Conservation (phyloP, 2,329 filamentous ascomycete species). For the Clonostachys rosea region DNA sequence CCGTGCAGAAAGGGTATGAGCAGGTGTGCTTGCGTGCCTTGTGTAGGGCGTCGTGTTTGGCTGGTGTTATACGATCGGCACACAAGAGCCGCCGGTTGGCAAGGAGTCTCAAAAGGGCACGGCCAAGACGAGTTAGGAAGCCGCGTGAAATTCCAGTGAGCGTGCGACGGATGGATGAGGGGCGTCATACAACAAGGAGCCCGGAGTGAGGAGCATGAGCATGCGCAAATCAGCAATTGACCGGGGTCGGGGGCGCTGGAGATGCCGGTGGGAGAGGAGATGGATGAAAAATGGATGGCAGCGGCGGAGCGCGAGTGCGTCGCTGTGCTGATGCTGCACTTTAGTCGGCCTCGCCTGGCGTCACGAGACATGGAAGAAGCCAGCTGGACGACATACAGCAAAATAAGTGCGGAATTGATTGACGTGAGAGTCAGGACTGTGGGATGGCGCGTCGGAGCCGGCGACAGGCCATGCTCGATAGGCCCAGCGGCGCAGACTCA, state of each 20-base stretch:
- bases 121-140: background rate
- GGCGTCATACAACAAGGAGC: too few relatives aligned
- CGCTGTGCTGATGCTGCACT: too few relatives aligned
- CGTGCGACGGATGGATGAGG: too few relatives aligned
- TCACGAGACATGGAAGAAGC: too few relatives aligned
- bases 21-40: slow-evolving; percentile 1
- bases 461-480: too few relatives aligned
- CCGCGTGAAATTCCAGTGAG: background rate
- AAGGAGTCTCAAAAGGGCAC: slow-evolving; percentile 1
- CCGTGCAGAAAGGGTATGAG: slow-evolving; percentile 1
- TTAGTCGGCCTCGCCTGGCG: too few relatives aligned
- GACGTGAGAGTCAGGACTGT: too few relatives aligned
- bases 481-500: too few relatives aligned
- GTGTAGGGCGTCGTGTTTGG: background rate
- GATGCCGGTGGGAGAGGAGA: background rate
- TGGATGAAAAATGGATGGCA: background rate
- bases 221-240: slow-evolving; percentile 1
- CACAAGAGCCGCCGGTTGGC: slow-evolving; percentile 1
- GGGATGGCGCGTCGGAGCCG: too few relatives aligned
- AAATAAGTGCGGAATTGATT: too few relatives aligned
- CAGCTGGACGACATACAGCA: too few relatives aligned
- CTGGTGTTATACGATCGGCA: slow-evolving; percentile 1
- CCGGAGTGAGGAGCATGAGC: background rate
- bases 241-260: background rate
- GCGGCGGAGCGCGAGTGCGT: too few relatives aligned